Evolutionary conservation across 2,329 filamentous ascomycete species (phyloP), one percentile per base, ranked within the genome.

Genomic region (Aquanectria penicillioides): DNA sequence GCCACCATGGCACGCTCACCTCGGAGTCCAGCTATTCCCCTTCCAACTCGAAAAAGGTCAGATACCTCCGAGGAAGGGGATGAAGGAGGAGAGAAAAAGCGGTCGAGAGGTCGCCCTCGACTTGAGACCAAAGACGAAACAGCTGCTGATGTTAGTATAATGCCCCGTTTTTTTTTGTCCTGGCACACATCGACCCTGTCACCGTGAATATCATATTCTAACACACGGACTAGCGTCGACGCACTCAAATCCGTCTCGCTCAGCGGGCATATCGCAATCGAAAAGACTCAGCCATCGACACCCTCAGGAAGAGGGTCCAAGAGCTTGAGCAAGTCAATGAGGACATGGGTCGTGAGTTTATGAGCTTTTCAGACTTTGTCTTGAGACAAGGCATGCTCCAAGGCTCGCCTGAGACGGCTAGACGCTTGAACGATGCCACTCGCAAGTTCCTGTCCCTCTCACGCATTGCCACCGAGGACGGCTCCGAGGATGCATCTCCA

Each of bases 221-320:
- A 75, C 61, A 62, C 61, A 18, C 40, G 59, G 43, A 23, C 34
- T 34, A 91, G 90, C 89, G 92, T 61, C 89, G 93, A 49, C 86
- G 93, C 52, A 94, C 92, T 5, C 93, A 97, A 73, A 95, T 97
- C 63, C 88, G 93, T 20, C 84, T 94, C 52, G 93, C 93, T 2
- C 93, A 97, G 74, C 83, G 93, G 64, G 92, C 92, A 1, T 97
- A 97, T 71, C 87, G 93, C 13, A 87, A 90, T 69, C 88, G 93
- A 48, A 97, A 97, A 75, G 93, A 97, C 71, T 89, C 85, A 18
- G 90, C 91, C 5, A 94, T 97, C 54, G 84, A 86, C 23, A 86
- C 86, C 1, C 81, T 97, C 10, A 89, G 93, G 71, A 83, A 86
- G 51, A 84, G 89, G 60, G 91, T 94, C 22, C 80, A 87, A 51